These are phyloP conservation scores for Metarhizium sp. DNA, from an alignment of 2,329 filamentous ascomycete species.

Conservation along the genomic window DNA sequence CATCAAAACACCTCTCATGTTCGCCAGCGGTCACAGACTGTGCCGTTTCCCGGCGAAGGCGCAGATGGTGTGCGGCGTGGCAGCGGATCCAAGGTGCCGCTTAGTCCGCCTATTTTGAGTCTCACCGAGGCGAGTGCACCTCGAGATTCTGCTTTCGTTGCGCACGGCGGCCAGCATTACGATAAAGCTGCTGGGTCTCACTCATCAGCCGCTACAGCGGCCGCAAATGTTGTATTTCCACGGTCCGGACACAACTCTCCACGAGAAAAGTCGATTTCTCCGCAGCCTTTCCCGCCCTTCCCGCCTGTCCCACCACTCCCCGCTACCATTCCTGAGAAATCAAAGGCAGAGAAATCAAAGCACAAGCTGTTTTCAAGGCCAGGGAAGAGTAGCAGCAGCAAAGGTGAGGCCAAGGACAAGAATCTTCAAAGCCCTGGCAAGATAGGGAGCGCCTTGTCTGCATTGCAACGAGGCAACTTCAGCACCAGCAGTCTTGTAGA, in stretches of 20 bases:
- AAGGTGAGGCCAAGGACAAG: slow-evolving; percentile 56
- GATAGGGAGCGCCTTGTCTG: slow-evolving; percentile 56
- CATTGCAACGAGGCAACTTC: slow-evolving; percentile 56
- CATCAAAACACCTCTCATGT: slow-evolving; percentile 42
- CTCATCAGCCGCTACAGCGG: slow-evolving; percentile 54
- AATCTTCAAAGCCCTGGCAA: slow-evolving; percentile 65
- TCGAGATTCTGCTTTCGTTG: slow-evolving; percentile 43
- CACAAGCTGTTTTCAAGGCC: slow-evolving; percentile 75
- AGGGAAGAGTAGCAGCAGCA: slow-evolving; percentile 59
- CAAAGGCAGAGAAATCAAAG: slow-evolving; percentile 56
- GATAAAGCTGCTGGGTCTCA: slow-evolving; percentile 47
- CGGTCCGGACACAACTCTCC: slow-evolving; percentile 49
- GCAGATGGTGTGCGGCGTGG: slow-evolving; percentile 34
- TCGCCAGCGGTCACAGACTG: slow-evolving; percentile 66
- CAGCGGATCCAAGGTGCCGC: slow-evolving; percentile 38
- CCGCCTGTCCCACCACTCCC: slow-evolving; percentile 28
- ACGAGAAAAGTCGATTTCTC: slow-evolving; percentile 25
- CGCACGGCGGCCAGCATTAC: slow-evolving; percentile 45
- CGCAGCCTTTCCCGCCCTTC: slow-evolving; percentile 23
- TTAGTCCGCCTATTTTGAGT: slow-evolving; percentile 54
- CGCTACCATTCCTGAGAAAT: slow-evolving; percentile 45
- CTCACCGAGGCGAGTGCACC: slow-evolving; percentile 57
- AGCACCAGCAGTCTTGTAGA: slow-evolving; percentile 65
- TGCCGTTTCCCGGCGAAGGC: slow-evolving; percentile 46
- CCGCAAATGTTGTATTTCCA: slow-evolving; percentile 64